Percentiles rank a stretch among this genome's conserved stretches.
Evolutionary conservation across 2,329 filamentous ascomycete genomes (phyloP).

Genomic region (Apiospora kogelbergensis): DNA sequence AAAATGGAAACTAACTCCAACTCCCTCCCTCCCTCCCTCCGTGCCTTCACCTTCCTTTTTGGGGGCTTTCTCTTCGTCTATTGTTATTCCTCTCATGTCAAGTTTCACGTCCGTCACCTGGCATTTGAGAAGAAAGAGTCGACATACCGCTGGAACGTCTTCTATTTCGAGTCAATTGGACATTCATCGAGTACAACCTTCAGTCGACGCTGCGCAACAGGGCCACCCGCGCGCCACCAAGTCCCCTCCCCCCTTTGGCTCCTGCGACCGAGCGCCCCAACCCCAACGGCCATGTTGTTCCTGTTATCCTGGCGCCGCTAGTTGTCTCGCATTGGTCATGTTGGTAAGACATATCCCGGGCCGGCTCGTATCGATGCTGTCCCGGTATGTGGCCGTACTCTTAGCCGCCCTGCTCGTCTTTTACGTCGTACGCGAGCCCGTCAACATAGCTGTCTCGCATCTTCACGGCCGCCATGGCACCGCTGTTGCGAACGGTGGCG

Average conservation of each 20-base stretch:
- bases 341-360: constrained; percentile 12
- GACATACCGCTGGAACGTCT: neutral
- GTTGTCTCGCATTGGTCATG: constrained; percentile 2
- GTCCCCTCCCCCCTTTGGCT: neutral
- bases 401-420: constrained; percentile 31
- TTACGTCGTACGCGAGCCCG: constrained; percentile 29
- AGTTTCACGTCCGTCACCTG: neutral
- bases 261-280: neutral
- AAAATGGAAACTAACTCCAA: neutral
- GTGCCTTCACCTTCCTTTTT: neutral
- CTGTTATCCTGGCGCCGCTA: neutral
- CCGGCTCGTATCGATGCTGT: constrained; percentile 28
- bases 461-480: constrained; percentile 10
- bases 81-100: neutral
- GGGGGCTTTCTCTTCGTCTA: neutral
- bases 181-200: too few species aligned
- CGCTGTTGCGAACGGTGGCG: neutral
- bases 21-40: neutral
- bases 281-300: neutral
- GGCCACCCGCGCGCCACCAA: neutral
- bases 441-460: constrained; percentile 16
- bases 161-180: too few species aligned
- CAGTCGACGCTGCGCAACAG: neutral
- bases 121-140: neutral
- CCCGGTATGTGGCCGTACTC: constrained; percentile 31